These are phyloP conservation scores for Debaryomyces singareniensis DNA, from an alignment of 1,139 yeast genomes.

Conservation along the genomic window DNA sequence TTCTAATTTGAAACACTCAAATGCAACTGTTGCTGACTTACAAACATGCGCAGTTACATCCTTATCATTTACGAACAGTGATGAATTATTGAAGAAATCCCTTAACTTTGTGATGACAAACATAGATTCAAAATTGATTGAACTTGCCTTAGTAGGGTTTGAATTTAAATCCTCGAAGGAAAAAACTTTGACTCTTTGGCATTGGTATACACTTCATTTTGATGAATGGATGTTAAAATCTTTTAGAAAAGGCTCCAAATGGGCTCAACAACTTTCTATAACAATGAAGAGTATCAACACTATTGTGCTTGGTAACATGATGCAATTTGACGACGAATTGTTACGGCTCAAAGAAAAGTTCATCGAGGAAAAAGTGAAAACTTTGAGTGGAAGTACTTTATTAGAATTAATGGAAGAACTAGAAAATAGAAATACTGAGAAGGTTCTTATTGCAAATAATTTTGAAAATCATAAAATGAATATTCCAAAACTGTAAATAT, in stretches of 20 bases:
- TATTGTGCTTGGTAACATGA: slow-evolving; percentile 35
- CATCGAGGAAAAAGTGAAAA: slow-evolving; percentile 20
- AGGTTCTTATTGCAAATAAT: too few species aligned
- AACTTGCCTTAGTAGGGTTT: slow-evolving; percentile 49
- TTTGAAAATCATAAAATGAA: too few species aligned
- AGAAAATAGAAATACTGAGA: neutral
- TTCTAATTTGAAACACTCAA: slow-evolving; percentile 27
- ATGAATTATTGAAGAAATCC: slow-evolving; percentile 43
- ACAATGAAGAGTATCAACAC: slow-evolving; percentile 36
- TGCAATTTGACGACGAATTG: slow-evolving; percentile 29
- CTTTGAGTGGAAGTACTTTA: slow-evolving; percentile 32
- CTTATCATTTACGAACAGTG: slow-evolving; percentile 40
- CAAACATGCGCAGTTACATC: slow-evolving; percentile 52
- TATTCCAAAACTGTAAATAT: too few species aligned
- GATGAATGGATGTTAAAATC: slow-evolving; percentile 45
- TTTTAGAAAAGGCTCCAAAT: slow-evolving; percentile 37
- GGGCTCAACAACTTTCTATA: slow-evolving; percentile 31
- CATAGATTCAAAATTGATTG: slow-evolving; percentile 48
- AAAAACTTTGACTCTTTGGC: slow-evolving; percentile 31
- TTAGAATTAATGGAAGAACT: slow-evolving; percentile 16
- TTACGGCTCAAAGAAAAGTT: slow-evolving; percentile 17
- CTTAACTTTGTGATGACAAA: slow-evolving; percentile 51
- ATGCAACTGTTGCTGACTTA: slow-evolving; percentile 25
- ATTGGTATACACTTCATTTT: slow-evolving; percentile 50
- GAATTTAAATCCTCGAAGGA: slow-evolving; percentile 15